These are phyloP conservation scores for Auricularia auricula-judae DNA, from an alignment of 768 basidiomycete species.

Conservation along the genomic window DNA sequence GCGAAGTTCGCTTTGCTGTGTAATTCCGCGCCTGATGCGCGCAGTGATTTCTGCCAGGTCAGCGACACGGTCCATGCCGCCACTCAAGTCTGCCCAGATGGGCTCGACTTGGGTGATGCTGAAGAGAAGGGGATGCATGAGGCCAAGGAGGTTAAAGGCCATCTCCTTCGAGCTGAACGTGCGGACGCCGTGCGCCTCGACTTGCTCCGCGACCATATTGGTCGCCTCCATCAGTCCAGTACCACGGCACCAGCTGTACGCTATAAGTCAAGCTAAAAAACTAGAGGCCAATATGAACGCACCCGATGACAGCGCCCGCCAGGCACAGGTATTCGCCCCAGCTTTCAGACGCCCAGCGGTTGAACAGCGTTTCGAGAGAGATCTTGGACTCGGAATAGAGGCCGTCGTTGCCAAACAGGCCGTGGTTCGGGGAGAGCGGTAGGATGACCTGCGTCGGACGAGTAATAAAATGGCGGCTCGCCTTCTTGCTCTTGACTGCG, in stretches of 20 bases:
- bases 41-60: constrained; percentile 87
- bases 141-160: constrained; percentile 98
- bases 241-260: constrained; percentile 84
- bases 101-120: constrained; percentile 99
- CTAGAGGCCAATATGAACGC: constrained; percentile 18
- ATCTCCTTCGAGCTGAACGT: constrained; percentile 99
- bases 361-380: constrained; percentile 94
- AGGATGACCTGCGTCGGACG: constrained; percentile 97
- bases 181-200: constrained; percentile 86
- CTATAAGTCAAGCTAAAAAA: constrained; percentile 6
- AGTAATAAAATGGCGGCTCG: constrained; percentile 90
- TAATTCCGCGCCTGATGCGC: constrained; percentile 71
- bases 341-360: constrained; percentile 94
- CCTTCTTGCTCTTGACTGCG: constrained; percentile 97
- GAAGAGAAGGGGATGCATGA: constrained; percentile 98
- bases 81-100: constrained; percentile 97
- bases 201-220: constrained; percentile 86
- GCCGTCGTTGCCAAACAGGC: constrained; percentile 95
- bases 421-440: constrained; percentile 96
- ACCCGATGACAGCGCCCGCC: constrained; percentile 97
- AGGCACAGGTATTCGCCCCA: constrained; percentile 99
- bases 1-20: constrained; percentile 84
- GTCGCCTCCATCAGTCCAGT: constrained; percentile 95
- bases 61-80: constrained; percentile 94
- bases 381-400: constrained; percentile 98